phyloP scores from a whole-genome alignment of 2,329 filamentous ascomycete genomes.

The Alternaria sp. region DNA sequence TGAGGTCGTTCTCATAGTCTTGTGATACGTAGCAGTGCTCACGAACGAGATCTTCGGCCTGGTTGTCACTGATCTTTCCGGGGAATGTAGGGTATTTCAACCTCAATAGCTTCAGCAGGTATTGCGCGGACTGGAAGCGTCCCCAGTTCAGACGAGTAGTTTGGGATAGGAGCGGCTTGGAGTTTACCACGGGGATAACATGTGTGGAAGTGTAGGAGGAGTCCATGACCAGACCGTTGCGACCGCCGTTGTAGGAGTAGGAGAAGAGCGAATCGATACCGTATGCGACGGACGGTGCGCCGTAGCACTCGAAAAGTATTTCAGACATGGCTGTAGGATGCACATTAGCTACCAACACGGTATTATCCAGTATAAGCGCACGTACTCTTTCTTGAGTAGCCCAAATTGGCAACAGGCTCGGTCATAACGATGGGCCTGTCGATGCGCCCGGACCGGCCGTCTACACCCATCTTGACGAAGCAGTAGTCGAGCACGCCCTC shows the following conservation, averaged over 20 bases:
- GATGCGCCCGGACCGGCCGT: constrained; percentile 74
- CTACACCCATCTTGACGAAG: constrained; percentile 91
- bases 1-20: constrained; percentile 81
- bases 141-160: constrained; percentile 95
- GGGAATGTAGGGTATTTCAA: constrained; percentile 92
- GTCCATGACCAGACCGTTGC: constrained; percentile 85
- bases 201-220: constrained; percentile 95
- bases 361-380: constrained; percentile 16
- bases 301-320: constrained; percentile 95
- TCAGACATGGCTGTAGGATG: constrained; percentile 82
- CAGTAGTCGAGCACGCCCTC: constrained; percentile 93
- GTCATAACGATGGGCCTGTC: constrained; percentile 94
- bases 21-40: constrained; percentile 90
- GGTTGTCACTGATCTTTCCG: constrained; percentile 81
- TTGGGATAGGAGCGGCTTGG: constrained; percentile 82
- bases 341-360: constrained; percentile 29
- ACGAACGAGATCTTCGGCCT: constrained; percentile 84
- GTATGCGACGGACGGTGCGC: constrained; percentile 86
- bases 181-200: constrained; percentile 89
- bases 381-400: constrained; percentile 86
- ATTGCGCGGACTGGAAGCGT: constrained; percentile 86
- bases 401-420: constrained; percentile 88
- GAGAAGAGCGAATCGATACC: constrained; percentile 97
- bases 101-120: constrained; percentile 84
- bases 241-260: constrained; percentile 88